These are phyloP conservation scores for Trypanosoma cruzi DNA, from an alignment of 208 protist species.

Conservation along the genomic window DNA sequence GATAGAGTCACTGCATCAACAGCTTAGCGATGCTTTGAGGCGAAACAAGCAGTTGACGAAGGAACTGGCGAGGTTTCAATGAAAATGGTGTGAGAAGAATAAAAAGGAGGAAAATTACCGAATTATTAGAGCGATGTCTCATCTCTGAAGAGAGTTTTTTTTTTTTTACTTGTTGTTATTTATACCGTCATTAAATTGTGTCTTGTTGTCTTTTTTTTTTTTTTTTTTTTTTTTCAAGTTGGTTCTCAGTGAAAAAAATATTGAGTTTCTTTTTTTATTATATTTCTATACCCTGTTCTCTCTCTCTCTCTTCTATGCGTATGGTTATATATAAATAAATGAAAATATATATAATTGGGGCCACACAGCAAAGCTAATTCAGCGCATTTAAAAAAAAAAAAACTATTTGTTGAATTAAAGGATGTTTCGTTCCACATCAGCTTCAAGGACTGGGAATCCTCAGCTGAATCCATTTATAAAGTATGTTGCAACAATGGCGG, in stretches of 20 bases:
- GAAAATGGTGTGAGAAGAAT: conserved; percentile 1
- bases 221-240: conserved; percentile 13
- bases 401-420: background rate
- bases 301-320: conserved; percentile 1
- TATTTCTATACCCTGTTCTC: background rate
- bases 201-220: conserved; percentile 25
- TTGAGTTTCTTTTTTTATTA: background rate
- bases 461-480: conserved; percentile 81
- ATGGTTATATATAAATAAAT: conserved; percentile 22
- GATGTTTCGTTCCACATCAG: conserved; percentile 59
- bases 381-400: background rate
- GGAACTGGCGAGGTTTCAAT: conserved; percentile 17
- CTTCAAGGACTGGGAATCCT: conserved; percentile 34
- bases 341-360: no score
- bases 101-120: background rate
- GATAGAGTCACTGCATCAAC: conserved; percentile 56
- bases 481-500: conserved; percentile 58
- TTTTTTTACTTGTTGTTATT: conserved; percentile 13
- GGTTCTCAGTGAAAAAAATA: background rate
- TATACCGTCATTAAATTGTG: background rate
- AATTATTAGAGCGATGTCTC: background rate
- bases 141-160: background rate
- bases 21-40: conserved; percentile 52
- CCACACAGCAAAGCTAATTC: background rate
- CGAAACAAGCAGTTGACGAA: conserved; percentile 31